Percentiles rank a stretch among this genome's conserved stretches.
phyloP scores from a whole-genome alignment of 441 rosid genomes.

The Erodium trifolium region DNA sequence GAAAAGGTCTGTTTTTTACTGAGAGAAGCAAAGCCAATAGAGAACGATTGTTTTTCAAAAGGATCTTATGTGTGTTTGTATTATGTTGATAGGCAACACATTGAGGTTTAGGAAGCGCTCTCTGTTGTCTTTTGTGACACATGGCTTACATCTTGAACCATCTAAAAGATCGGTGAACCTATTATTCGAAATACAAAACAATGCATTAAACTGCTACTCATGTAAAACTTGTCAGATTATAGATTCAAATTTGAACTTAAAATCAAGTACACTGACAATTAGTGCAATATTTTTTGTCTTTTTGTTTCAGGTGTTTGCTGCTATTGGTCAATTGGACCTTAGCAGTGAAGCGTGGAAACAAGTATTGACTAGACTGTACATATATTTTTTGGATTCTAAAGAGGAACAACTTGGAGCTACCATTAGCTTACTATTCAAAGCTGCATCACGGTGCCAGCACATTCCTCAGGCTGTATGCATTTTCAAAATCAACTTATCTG shows the following conservation, averaged over 20 bases:
- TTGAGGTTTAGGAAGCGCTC: too few relatives aligned
- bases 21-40: not conserved
- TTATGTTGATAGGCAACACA: not conserved
- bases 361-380: not conserved
- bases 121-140: too few relatives aligned
- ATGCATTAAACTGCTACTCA: too few relatives aligned
- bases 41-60: not conserved
- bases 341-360: slow-evolving; percentile 4
- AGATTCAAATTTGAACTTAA: too few relatives aligned
- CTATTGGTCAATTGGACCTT: slow-evolving; percentile 8
- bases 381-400: not conserved
- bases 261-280: not conserved
- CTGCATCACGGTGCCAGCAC: slow-evolving; percentile 8
- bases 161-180: too few relatives aligned
- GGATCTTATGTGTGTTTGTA: not conserved
- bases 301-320: slow-evolving; percentile 5
- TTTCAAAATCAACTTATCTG: not conserved
- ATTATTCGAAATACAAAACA: too few relatives aligned
- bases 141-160: too few relatives aligned
- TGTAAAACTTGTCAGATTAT: too few relatives aligned
- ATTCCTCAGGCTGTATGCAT: slow-evolving; percentile 8
- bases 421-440: slow-evolving; percentile 8
- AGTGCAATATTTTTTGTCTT: not conserved
- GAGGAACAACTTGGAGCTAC: slow-evolving; percentile 7
- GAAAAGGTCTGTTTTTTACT: not conserved